Evolutionary conservation across 352 stramenopile genomes (phyloP), one percentile per base, ranked within the genome.

Genomic region (Phytophthora pistaciae): DNA sequence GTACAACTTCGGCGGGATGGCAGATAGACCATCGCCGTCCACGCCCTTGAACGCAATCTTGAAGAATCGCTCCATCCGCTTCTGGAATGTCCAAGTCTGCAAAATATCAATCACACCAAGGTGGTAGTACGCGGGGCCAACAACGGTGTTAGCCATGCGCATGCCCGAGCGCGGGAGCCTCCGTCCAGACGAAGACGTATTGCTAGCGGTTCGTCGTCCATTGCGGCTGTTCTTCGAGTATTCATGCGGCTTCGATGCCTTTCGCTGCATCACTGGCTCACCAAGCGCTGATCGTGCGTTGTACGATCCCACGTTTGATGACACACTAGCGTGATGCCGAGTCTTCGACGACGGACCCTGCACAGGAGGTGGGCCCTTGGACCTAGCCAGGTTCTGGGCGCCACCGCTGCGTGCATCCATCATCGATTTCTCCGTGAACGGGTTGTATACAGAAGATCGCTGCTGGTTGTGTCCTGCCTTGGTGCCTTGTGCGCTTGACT

Each of bases 51-150:
- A 91, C 50, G 79, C 79, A 58, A 96, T 96, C 77, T 98, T 98
- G 62, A 94, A 79, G 50, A 96, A 90, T 5, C 91, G 85, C 74
- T 98, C 92, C 73, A 95, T 82, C 16, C 87, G 84, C 55, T 98
- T 98, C 50, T 93, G 60, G 18, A 93, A 74, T 36, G 91, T 97
- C 90, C 89, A 98, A 3, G 87, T 94, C 70, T 98, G 92, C 65
- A 98, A 55, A 67, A 98, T 97, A 60, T 98, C 92, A 64, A 98
- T 97, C 50, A 98, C 71, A 40, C 92, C 92, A 46, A 98, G 71
- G 70, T 97, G 90, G 67, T 97, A 98, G 72, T 96, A 94, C 49
- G 88, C 90, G 9, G 92, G 92, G 1, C 90, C 91, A 3, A 96
- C 89, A 18, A 98, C 88, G 13, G 89, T 94, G 70, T 96, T 95